phyloP scores from a whole-genome alignment of 331 rosid genomes.

The Telfairia occidentalis region DNA sequence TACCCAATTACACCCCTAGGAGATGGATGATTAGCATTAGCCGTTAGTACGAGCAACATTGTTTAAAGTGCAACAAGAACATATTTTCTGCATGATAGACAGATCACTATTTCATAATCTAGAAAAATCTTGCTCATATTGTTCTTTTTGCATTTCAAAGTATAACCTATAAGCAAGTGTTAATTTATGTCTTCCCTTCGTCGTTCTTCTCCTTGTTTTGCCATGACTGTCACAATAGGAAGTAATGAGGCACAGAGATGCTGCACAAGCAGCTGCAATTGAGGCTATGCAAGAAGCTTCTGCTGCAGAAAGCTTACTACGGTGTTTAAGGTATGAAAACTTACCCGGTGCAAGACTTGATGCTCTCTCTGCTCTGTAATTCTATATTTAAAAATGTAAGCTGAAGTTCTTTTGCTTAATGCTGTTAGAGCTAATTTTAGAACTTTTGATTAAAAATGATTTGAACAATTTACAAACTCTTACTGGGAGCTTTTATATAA shows the following conservation, averaged over 20 bases:
- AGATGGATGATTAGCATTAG: not conserved
- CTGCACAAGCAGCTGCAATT: constrained; percentile 64
- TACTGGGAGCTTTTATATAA: not conserved
- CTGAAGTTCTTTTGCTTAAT: not conserved
- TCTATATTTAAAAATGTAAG: not conserved
- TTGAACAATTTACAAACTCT: not conserved
- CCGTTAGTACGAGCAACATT: not conserved
- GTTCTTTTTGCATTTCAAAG: not conserved
- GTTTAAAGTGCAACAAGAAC: not conserved
- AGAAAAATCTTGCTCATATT: not conserved
- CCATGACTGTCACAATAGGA: constrained; percentile 35
- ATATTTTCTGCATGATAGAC: not conserved
- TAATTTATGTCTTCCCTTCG: not conserved
- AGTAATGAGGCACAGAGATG: constrained; percentile 77
- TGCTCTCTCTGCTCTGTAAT: not conserved
- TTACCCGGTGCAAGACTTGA: not conserved
- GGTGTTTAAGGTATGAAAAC: constrained; percentile 53
- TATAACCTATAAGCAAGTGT: not conserved
- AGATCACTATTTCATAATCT: not conserved
- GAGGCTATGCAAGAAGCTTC: constrained; percentile 93
- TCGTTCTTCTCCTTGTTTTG: constrained; percentile 10
- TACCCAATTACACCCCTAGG: not conserved
- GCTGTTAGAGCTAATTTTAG: not conserved
- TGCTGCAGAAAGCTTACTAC: constrained; percentile 65
- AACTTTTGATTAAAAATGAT: not conserved